Evolutionary conservation across 2,329 filamentous ascomycete genomes (phyloP), one percentile per base, ranked within the genome.

Genomic region (Nothophoma quercina): DNA sequence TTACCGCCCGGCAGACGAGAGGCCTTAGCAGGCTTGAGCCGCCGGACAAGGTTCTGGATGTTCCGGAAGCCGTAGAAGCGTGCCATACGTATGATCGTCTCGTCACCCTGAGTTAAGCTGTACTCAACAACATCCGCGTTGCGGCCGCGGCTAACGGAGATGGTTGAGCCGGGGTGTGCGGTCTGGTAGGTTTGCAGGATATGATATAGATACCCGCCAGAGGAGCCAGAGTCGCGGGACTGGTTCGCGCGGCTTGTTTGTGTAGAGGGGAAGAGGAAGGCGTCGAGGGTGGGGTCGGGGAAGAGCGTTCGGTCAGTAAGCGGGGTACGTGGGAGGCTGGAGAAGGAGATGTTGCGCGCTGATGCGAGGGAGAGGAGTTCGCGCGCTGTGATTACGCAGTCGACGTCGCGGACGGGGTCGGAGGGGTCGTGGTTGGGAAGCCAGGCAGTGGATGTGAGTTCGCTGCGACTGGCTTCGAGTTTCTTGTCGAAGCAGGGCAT

Each of bases 401-500:
- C 95, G 39, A 98, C 93, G 68, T 99, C 95, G 50, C 95, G 84
- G 21, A 95, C 83, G 1, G 67, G 62, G 2, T 63, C 62, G 7
- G 67, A 55, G 5, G 59, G 34, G 23, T 62, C 56, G 44, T 66
- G 44, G 21, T 60, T 58, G 28, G 71, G 67, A 25, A 71, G 56
- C 93, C 93, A 97, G 13, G 85, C 84, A 6, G 83, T 78, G 69
- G 93, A 89, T 1, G 93, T 98, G 30, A 99, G 83, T 75, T 99
- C 95, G 73, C 92, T 88, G 45, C 95, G 87, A 64, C 92, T 96
- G 6, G 95, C 95, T 77, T 99, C 95, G 22, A 99, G 83, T 75
- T 99, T 99, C 80, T 99, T 99, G 75, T 99, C 95, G 73, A 99
- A 98, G 74, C 95, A 99, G 16, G 95, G 95, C 95, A 99, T 99